A percentile compares a stretch with the other conserved stretches of the same genome.
Evolutionary conservation across 129 eudicot species (phyloP).

Genomic region (Helianthus tuberosus): DNA sequence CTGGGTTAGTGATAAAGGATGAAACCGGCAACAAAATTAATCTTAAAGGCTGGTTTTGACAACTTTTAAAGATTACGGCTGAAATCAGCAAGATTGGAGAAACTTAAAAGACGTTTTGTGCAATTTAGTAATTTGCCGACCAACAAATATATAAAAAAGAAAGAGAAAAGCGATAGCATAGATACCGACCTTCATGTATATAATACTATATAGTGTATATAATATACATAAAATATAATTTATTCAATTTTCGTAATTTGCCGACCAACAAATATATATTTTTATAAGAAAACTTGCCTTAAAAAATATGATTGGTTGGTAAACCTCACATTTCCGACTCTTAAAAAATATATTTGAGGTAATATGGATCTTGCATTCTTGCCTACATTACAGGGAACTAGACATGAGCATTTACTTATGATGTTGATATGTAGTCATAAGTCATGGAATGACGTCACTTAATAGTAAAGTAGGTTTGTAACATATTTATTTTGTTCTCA

Average conservation of each 20-base stretch:
- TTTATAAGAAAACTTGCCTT: not conserved
- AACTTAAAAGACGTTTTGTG: too few species aligned
- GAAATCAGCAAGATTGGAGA: too few species aligned
- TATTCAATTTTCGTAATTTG: not conserved
- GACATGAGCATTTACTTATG: slow-evolving; percentile 13
- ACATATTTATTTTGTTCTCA: not conserved
- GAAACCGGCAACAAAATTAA: too few species aligned
- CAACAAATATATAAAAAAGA: too few species aligned
- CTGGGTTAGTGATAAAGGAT: too few species aligned
- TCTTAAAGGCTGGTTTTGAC: too few species aligned
- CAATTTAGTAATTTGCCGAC: too few species aligned
- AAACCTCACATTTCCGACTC: slow-evolving; percentile 28
- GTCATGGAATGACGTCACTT: slow-evolving; percentile 9
- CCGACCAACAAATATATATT: not conserved
- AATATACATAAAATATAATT: too few species aligned
- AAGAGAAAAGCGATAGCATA: too few species aligned
- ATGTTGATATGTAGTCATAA: slow-evolving; percentile 37
- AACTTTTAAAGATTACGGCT: too few species aligned
- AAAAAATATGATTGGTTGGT: not conserved
- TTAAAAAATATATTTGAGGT: not conserved
- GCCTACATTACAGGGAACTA: slow-evolving; percentile 21
- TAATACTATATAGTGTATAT: too few species aligned
- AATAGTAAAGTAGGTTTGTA: slow-evolving; percentile 22
- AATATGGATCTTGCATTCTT: slow-evolving; percentile 21
- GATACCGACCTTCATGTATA: too few species aligned